Percentiles rank a stretch among this genome's conserved stretches.
These are phyloP conservation scores for Botrytis deweyae DNA, from an alignment of 2,329 filamentous ascomycete species.

Conservation along the genomic window DNA sequence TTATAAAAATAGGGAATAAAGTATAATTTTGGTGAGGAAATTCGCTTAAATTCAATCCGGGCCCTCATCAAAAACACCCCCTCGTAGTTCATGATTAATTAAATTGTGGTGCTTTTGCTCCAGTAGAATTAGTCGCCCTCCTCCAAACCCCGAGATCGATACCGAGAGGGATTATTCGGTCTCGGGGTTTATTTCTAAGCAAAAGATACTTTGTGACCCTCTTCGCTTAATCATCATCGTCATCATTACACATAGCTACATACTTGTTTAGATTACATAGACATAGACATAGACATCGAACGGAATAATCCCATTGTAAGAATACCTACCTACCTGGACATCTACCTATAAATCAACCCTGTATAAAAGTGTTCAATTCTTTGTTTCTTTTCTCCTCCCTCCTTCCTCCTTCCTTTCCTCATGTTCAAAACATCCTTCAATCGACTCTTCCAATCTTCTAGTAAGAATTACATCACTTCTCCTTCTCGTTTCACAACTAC, in stretches of 20 bases:
- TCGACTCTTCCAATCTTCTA: slow-evolving; percentile 32
- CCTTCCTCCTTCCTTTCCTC: slow-evolving; percentile 22
- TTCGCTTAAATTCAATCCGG: too few relatives aligned
- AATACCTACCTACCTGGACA: not conserved
- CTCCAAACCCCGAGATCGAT: not conserved
- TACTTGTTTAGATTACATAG: not conserved
- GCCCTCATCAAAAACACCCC: too few relatives aligned
- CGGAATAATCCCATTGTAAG: not conserved
- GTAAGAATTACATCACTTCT: slow-evolving; percentile 26
- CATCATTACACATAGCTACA: not conserved
- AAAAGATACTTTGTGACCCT: not conserved
- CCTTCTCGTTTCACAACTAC: not conserved
- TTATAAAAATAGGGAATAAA: too few relatives aligned
- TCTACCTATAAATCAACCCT: not conserved
- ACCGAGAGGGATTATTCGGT: not conserved
- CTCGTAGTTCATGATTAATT: not conserved
- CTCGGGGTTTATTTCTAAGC: not conserved
- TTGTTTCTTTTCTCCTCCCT: slow-evolving; percentile 14
- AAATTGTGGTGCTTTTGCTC: not conserved
- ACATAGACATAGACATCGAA: not conserved
- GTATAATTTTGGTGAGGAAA: too few relatives aligned
- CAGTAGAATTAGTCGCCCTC: not conserved
- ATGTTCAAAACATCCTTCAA: slow-evolving; percentile 35
- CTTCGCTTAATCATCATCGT: not conserved
- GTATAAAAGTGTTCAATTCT: not conserved